Conservation (phyloP, 768 basidiomycete species). For the Lactarius evosmus region DNA sequence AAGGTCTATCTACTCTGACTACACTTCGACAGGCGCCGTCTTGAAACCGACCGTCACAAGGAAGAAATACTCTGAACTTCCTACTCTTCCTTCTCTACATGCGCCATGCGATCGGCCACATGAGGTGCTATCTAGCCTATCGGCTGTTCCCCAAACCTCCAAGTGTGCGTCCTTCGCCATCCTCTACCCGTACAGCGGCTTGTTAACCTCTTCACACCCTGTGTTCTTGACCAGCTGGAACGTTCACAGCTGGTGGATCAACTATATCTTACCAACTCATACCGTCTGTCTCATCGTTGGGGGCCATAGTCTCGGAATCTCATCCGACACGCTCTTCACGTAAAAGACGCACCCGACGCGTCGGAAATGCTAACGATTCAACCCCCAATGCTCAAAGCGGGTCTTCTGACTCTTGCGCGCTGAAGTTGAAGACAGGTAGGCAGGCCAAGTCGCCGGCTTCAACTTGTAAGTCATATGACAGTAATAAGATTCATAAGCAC, state of each 20-base stretch:
- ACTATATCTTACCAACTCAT: not conserved
- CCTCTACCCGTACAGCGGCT: not conserved
- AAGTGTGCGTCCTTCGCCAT: constrained; percentile 9
- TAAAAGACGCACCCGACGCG: constrained; percentile 2
- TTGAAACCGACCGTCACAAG: constrained; percentile 35
- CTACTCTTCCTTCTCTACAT: constrained; percentile 47
- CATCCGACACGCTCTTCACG: not conserved
- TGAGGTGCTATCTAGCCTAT: constrained; percentile 47
- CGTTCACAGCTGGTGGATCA: not conserved
- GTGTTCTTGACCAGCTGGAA: not conserved
- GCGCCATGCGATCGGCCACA: constrained; percentile 43
- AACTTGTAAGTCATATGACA: not conserved
- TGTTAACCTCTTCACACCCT: not conserved
- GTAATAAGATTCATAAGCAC: not conserved
- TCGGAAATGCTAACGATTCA: not conserved
- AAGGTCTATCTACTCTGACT: not conserved
- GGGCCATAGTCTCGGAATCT: not conserved
- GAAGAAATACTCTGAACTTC: constrained; percentile 60
- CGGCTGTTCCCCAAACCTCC: not conserved
- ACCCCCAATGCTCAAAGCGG: not conserved
- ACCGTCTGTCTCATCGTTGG: not conserved
- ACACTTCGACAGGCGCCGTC: not conserved
- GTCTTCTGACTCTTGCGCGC: not conserved
- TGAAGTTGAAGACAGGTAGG: not conserved
- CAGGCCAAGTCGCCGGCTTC: not conserved